Conservation (phyloP, 2,329 filamentous ascomycete genomes). For the Zymoseptoria ardabiliae region DNA sequence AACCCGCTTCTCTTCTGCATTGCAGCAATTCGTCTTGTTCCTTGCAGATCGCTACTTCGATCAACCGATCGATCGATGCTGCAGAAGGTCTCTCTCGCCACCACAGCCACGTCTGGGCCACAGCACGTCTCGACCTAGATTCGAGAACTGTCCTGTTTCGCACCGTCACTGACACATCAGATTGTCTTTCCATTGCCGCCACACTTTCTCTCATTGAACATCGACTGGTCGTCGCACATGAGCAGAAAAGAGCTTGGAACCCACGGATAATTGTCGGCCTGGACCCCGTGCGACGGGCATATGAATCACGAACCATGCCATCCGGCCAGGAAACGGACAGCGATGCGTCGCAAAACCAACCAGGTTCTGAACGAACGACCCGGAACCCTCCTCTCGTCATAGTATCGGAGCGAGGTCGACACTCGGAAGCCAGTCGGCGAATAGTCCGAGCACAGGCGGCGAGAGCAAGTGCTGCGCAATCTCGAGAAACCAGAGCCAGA, state of each 20-base stretch:
- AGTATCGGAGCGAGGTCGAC: constrained; percentile 26
- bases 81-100: not conserved
- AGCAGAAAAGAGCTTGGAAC: not conserved
- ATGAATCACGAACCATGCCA: constrained; percentile 5
- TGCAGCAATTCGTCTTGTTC: not conserved
- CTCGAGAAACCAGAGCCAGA: constrained; percentile 26
- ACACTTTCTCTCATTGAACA: too few species aligned
- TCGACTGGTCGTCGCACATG: not conserved
- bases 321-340: constrained; percentile 9
- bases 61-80: not conserved
- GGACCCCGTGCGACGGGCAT: not conserved
- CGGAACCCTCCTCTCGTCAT: constrained; percentile 26
- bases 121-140: not conserved
- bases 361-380: constrained; percentile 1
- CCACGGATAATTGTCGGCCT: not conserved
- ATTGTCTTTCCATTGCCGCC: too few species aligned
- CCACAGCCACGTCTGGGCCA: not conserved
- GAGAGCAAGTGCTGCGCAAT: constrained; percentile 28
- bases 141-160: not conserved
- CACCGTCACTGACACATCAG: not conserved
- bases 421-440: constrained; percentile 25
- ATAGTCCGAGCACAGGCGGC: constrained; percentile 30
- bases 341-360: not conserved
- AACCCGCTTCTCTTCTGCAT: not conserved
- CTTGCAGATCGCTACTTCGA: not conserved